Evolutionary conservation across 1,284 basidiomycete genomes (phyloP).

Genomic region (Caloboletus firmus): DNA sequence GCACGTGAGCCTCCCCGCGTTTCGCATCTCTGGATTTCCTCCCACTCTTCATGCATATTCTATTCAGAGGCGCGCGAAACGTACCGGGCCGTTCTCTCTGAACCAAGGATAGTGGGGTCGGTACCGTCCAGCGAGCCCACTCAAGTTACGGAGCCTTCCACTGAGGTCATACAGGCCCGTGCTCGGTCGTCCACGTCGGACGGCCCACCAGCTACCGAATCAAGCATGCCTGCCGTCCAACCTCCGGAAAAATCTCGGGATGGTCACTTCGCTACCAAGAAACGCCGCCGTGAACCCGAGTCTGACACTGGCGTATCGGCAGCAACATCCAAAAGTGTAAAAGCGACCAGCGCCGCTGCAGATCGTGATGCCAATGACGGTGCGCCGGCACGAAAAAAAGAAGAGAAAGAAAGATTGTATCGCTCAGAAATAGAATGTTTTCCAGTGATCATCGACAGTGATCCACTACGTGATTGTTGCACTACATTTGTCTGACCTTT

Average conservation of each 20-base stretch:
- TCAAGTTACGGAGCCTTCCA: not conserved
- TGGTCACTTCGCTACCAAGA: conserved; percentile 6
- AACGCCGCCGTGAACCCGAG: conserved; percentile 21
- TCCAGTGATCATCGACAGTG: not conserved
- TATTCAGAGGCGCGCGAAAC: conserved; percentile 52
- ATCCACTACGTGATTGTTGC: too few species aligned
- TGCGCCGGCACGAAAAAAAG: conserved; percentile 22
- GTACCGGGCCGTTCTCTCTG: conserved; percentile 72
- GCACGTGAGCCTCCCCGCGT: conserved; percentile 56
- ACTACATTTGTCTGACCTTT: too few species aligned
- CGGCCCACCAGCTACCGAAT: not conserved
- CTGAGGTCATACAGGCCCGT: not conserved
- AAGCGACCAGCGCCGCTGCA: not conserved
- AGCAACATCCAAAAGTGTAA: not conserved
- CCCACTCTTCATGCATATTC: not conserved
- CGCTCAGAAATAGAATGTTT: not conserved
- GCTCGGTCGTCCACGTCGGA: not conserved
- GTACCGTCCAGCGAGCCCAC: not conserved
- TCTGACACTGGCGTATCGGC: not conserved
- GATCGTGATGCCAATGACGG: not conserved
- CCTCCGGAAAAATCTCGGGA: not conserved
- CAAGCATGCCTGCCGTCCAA: not conserved
- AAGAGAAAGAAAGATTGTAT: conserved; percentile 21
- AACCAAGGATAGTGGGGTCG: conserved; percentile 64
- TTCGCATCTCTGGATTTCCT: not conserved